phyloP scores from a whole-genome alignment of 352 stramenopile genomes.

The Phytophthora tubulina region DNA sequence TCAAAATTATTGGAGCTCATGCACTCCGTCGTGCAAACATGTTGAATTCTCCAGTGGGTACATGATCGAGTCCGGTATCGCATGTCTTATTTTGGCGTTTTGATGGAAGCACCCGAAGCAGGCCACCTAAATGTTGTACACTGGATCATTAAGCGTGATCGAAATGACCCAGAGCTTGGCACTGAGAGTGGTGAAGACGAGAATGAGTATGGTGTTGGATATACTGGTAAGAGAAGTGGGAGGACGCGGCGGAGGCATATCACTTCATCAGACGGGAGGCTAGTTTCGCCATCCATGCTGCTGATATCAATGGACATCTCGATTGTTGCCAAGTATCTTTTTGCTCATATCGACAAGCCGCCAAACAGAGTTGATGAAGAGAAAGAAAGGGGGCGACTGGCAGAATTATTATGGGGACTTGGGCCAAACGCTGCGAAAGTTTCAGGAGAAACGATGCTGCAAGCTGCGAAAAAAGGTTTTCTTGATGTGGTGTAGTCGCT shows the following conservation, averaged over 20 bases:
- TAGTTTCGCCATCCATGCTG: slow-evolving; percentile 20
- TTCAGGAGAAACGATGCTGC: slow-evolving; percentile 15
- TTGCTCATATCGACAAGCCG: slow-evolving; percentile 3
- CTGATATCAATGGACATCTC: slow-evolving; percentile 24
- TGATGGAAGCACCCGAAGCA: slow-evolving; percentile 19
- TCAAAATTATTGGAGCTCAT: too few species aligned
- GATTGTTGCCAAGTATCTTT: slow-evolving; percentile 26
- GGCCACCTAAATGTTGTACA: slow-evolving; percentile 10
- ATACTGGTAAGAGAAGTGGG: neutral
- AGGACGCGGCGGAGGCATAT: neutral
- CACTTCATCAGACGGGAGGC: slow-evolving; percentile 12
- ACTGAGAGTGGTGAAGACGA: slow-evolving; percentile 1
- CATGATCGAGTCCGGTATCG: neutral
- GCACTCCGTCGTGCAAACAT: neutral
- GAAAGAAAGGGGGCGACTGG: neutral
- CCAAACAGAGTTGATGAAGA: neutral
- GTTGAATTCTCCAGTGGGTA: slow-evolving; percentile 11
- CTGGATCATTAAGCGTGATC: slow-evolving; percentile 20
- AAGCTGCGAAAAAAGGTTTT: slow-evolving; percentile 20
- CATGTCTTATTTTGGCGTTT: neutral
- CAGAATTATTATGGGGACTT: neutral
- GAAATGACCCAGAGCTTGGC: neutral
- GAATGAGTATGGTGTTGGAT: neutral
- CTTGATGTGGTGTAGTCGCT: slow-evolving; percentile 25
- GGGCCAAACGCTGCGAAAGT: neutral